These are phyloP conservation scores for Ceratocystis harringtonii DNA, from an alignment of 2,329 filamentous ascomycete species.

Conservation along the genomic window DNA sequence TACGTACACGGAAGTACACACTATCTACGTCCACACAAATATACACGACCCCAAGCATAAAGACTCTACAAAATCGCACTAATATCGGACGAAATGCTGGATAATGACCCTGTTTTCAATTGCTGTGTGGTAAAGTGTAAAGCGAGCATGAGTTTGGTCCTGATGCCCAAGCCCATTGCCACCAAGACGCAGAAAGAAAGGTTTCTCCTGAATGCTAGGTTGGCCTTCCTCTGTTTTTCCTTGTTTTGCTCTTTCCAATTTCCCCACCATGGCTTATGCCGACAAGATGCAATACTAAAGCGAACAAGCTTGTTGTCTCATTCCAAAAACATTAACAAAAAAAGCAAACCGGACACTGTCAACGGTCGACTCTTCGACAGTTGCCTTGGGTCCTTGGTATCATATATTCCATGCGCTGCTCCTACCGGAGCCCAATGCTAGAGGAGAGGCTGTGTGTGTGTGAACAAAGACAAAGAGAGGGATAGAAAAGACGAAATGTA, in stretches of 20 bases:
- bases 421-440: slow-evolving; percentile 7
- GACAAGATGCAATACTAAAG: neutral
- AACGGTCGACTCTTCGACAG: slow-evolving; percentile 4
- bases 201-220: neutral
- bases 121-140: neutral
- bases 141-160: neutral
- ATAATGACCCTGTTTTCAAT: neutral
- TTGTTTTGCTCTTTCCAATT: neutral
- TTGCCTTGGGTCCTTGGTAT: slow-evolving; percentile 12
- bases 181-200: neutral
- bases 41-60: neutral
- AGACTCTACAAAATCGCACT: neutral
- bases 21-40: neutral
- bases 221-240: neutral
- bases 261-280: neutral
- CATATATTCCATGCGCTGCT: slow-evolving; percentile 10
- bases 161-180: neutral
- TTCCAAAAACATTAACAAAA: neutral
- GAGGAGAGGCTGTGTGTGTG: slow-evolving; percentile 3
- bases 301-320: neutral
- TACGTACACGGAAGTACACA: neutral
- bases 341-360: slow-evolving; percentile 14
- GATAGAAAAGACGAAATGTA: neutral
- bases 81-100: neutral
- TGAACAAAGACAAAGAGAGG: neutral